Evolutionary conservation across 2,329 filamentous ascomycete species (phyloP).

Genomic region (Aspergillus pseudoglaucus): DNA sequence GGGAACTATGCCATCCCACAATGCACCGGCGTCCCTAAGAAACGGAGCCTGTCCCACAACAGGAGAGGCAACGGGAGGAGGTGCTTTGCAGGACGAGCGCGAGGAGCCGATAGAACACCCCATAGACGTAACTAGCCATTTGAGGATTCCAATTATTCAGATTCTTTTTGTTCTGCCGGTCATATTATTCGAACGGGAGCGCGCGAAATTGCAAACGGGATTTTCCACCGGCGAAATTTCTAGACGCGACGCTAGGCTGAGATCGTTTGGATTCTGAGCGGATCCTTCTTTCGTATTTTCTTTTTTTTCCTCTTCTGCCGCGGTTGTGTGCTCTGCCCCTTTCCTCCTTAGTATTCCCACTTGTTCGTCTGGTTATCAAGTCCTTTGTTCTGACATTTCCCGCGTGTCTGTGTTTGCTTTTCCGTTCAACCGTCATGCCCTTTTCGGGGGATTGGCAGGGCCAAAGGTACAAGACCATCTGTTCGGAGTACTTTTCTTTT

Average conservation of each 20-base stretch:
- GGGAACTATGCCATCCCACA: constrained; percentile 6
- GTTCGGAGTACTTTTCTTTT: not conserved
- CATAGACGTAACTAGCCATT: constrained; percentile 2
- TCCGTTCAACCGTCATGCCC: not conserved
- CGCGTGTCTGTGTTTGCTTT: not conserved
- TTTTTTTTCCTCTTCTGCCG: not conserved
- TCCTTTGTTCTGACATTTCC: not conserved
- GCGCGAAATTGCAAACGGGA: not conserved
- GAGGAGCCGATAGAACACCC: too few relatives aligned
- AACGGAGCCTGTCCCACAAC: constrained; percentile 19
- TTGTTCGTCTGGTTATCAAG: not conserved
- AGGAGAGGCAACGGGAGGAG: constrained; percentile 17
- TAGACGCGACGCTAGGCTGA: constrained; percentile 16
- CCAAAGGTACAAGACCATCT: not conserved
- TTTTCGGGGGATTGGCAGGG: too few relatives aligned
- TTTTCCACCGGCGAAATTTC: constrained; percentile 19
- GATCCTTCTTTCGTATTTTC: constrained; percentile 1
- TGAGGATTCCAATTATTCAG: constrained; percentile 5
- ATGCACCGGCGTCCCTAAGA: constrained; percentile 13
- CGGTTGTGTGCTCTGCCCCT: not conserved
- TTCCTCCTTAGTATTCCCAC: not conserved
- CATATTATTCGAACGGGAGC: not conserved
- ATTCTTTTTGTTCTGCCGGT: not conserved
- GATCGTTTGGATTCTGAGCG: constrained; percentile 12
- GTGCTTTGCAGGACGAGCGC: not conserved